phyloP scores from a whole-genome alignment of 2,329 filamentous ascomycete species.

The Harringtonia aguacate region DNA sequence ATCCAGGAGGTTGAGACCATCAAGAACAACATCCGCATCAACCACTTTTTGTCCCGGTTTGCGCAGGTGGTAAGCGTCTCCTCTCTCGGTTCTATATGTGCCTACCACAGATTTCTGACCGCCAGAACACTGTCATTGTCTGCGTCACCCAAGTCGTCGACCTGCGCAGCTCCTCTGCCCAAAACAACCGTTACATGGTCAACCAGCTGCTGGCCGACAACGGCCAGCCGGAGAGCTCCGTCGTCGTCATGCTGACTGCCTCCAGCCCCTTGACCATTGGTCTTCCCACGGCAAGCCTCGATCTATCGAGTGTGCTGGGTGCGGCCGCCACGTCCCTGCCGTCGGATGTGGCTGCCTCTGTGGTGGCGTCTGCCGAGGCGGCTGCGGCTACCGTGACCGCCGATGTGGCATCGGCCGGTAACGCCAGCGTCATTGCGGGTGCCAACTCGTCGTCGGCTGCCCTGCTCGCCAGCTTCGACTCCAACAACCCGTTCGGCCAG shows the following conservation, averaged over 20 bases:
- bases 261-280: conserved; percentile 23
- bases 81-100: no score
- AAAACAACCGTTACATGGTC: conserved; percentile 26
- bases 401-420: conserved; percentile 11
- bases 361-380: conserved; percentile 5
- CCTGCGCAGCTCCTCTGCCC: conserved; percentile 16
- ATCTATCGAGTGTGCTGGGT: conserved; percentile 9
- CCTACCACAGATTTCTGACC: no score
- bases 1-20: conserved; percentile 25
- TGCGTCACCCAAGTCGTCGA: conserved; percentile 25
- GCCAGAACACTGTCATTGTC: conserved; percentile 26
- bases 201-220: conserved; percentile 28
- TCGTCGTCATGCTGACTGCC: conserved; percentile 28
- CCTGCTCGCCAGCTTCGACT: conserved; percentile 16
- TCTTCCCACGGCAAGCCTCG: conserved; percentile 15
- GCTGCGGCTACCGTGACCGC: conserved; percentile 9
- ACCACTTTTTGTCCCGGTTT: conserved; percentile 26
- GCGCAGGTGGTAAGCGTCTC: conserved; percentile 21
- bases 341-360: conserved; percentile 6
- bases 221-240: conserved; percentile 19
- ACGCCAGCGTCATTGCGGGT: conserved; percentile 1
- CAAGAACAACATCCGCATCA: conserved; percentile 31
- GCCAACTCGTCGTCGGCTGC: conserved; percentile 5
- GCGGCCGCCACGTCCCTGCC: conserved; percentile 2
- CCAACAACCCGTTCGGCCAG: conserved; percentile 22